Evolutionary conservation across 768 basidiomycete genomes (phyloP), one percentile per base, ranked within the genome.

Genomic region (Naganishia onofrii): DNA sequence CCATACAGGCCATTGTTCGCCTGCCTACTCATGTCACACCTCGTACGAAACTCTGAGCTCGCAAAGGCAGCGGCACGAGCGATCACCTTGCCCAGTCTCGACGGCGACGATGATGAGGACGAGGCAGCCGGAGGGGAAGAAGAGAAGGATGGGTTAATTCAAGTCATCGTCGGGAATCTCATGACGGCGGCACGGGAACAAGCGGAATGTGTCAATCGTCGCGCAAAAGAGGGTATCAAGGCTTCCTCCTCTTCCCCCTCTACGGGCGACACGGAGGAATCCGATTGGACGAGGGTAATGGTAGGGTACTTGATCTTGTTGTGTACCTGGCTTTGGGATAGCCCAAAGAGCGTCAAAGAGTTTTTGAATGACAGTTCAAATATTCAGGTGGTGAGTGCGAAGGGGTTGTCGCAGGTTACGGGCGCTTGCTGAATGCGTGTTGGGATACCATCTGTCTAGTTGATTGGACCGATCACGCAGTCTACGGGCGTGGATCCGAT

Each of bases 241-340:
- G 60, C 57, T 54, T 23, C 38, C 42, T 56, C 21, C 19, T 63
- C 46, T 15, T 74, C 75, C 32, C n/a, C 38, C 38, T 52, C 15
- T 5, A 55, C 46, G 10, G 75, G 75, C 29, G 87, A 87, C 46
- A 84, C 84, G 54, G 91, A 94, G 74, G 85, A 87, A 17, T 84
- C 89, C 58, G 94, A 96, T 75, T 97, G 93, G 92, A 92, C 93
- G 72, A 85, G 92, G 70, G 83, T 95, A 56, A 88, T 93, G 76
- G 88, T 91, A 9, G 90, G 88, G 0, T 95, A 97, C 77, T 83
- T 98, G 42, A 86, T 87, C 57, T 80, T 96, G 66, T 84, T 99
- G 36, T 85, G 87, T 4, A 92, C 93, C 72, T 99, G 96, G 96
- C 84, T 96, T 8, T 99, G 94, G 94, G 95, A 98, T 76, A 94